Evolutionary conservation across 164 flowering plant genomes (phyloP), one percentile per base, ranked within the genome.

Genomic region (Brasenia schreberi): DNA sequence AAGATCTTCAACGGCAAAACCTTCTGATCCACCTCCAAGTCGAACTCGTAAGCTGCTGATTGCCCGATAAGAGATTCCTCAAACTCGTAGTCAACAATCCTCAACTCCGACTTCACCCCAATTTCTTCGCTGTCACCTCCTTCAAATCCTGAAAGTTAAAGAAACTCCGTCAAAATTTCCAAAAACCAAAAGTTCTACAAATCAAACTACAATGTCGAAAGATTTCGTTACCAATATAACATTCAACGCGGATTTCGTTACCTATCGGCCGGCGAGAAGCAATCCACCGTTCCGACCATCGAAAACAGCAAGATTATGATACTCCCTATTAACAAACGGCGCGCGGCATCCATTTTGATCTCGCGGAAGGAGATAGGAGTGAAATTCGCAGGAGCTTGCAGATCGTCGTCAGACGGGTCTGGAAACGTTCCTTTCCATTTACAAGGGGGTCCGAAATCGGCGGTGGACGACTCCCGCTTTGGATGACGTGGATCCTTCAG

Each of bases 1-100:
- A 95, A 66, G 59, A 91, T 84, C 87, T 83, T 92, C 19, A 95
- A 79, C 0, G 99, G 99, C 59, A 83, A 71, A 59, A 87, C 87
- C 72, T 81, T 81, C 9, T 87, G 82, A 59, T 84, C 92, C 12
- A 95, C 66, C 70, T 95, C 96, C 7, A 95, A 73, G 58, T 91
- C 92, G 43, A 94, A 94, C 69, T 91, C 97, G 43, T 89, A 91
- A 0, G 86, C 93, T 33, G 87, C 90, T 9, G 96, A 84, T 60
- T 80, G 87, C 5, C 96, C 97, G 19, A 91, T 92, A 65, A 80
- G 68, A 0, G 92, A 91, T 45, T 94, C 97, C 62, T 85, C 77
- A 5, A 78, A 5, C 77, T 94, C 99, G 58, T 91, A 88, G 18
- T 90, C 94, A 0, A 87, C 75, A 1, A 94, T 72, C 84, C 83